Evolutionary conservation across 140 eudicot species (phyloP), one percentile per base, ranked within the genome.

Genomic region (Cichorium intybus): DNA sequence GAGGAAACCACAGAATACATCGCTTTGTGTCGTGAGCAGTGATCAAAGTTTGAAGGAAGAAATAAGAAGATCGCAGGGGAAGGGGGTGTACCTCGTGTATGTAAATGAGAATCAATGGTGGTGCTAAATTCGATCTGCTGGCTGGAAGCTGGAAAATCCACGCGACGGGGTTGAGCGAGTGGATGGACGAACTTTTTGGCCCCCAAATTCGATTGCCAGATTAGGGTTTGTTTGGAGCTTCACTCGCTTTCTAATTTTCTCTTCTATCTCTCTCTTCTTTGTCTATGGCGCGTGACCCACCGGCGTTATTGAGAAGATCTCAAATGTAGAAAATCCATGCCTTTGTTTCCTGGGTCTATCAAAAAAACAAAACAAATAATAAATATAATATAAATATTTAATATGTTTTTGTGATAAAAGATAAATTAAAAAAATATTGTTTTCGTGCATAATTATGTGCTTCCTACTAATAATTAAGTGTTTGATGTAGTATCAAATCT

Each of bases 121-220:
- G 24, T 52, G 56, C 28, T 60, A 58, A 47, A 50, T 55, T 69
- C 48, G 75, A 73, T 67, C 80, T 60, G 73, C 46, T 34, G 27
- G 73, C 46, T 34, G 27, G 52, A 67, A 31, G 35, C 31, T 46
- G 68, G 68, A 57, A 52, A 33, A 59, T 75, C 75, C 81, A 76
- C 81, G 81, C 81, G 81, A 76, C 68, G 76, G 76, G 67, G 66
- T 11, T 31, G 60, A 41, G 81, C 81, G 81, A 76, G 76, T 76
- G 81, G 81, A 69, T 57, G 24, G 54, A 64, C 62, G 72, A 60
- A 29, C 54, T 29, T 31, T 64, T 64, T 63, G 34, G 47, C 66
- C 66, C 60, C 67, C n/a, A 69, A 68, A 68, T 61, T 69, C 26
- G 62, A 62, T 35, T 34, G 65, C 27, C 34, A 31, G 66, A 49